Evolutionary conservation across 2,329 filamentous ascomycete genomes (phyloP), one percentile per base, ranked within the genome.

Genomic region (Salinomyces thailandicus): DNA sequence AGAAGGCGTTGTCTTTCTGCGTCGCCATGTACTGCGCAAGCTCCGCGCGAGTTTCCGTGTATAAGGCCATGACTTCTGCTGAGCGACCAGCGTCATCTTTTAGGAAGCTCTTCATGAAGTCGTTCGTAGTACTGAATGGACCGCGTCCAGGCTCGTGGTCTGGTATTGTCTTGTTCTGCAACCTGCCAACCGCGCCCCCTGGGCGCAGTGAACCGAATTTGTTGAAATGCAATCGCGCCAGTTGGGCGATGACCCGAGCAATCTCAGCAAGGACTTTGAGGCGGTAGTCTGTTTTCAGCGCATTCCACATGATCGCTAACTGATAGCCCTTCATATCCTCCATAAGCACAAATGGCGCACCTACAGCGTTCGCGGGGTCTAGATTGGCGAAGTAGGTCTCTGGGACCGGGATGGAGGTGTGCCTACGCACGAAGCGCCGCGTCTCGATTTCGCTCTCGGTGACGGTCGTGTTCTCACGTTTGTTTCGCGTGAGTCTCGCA

Each of bases 261-360:
- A 42, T 14, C 20, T 43, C 22, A 29, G 20, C 26, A 22, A 45
- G n/a, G 12, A 39, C 41, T 9, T 3, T 35, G 2, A 20, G 20
- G 20, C 41, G 44, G 4, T 42, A 35, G 11, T 41, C 16, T 4
- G 36, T 24, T 1, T 9, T 3, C 16, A 47, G 35, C 7, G 40
- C 24, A 3, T 29, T 9, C 43, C 43, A 44, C 15, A 46, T 13
- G 5, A 22, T 15, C 12, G 14, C 17, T 7, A 42, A 24, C 5
- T n/a, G 2, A 11, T 14, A n/a, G 2, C 47, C 47, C 2, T 20
- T 19, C 27, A 49, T 8, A 1, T 28, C 14, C 30, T 48, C 41
- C 42, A 48, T 44, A 3, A 47, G 29, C 13, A 42, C 34, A 16
- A 44, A 45, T 2, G 45, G 3, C 2, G 36, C 35, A 9, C 44